These are phyloP conservation scores for Puccinia triticina DNA, from an alignment of 1,284 basidiomycete species.

Conservation along the genomic window DNA sequence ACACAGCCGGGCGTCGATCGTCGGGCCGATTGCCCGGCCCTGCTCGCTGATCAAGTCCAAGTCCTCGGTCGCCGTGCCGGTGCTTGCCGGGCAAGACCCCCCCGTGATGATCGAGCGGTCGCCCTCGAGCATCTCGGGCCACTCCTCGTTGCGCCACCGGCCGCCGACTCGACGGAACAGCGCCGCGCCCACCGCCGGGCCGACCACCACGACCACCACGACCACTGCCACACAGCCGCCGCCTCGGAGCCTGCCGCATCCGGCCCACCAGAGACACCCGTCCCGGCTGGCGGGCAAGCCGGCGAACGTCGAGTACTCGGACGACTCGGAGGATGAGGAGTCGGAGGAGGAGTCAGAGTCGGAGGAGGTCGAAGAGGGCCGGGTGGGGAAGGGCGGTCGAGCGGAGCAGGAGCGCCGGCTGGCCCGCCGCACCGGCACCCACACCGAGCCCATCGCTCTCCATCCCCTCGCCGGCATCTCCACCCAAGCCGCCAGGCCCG, in stretches of 20 bases:
- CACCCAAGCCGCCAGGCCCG: background rate
- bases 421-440: background rate
- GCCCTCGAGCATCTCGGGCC: background rate
- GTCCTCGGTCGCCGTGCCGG: conserved; percentile 41
- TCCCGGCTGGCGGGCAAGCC: conserved; percentile 67
- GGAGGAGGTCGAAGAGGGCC: conserved; percentile 64
- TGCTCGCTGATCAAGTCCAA: conserved; percentile 45
- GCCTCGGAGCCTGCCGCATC: background rate
- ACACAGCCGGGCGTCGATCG: background rate
- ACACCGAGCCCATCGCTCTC: background rate
- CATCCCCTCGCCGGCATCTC: background rate
- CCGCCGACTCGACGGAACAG: background rate
- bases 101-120: conserved; percentile 15
- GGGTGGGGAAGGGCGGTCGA: background rate
- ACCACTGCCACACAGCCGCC: background rate
- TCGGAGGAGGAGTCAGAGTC: background rate
- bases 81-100: conserved; percentile 21
- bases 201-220: background rate
- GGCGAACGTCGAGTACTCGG: conserved; percentile 70
- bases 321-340: too few species aligned
- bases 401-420: background rate
- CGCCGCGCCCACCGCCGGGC: background rate
- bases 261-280: conserved; percentile 19
- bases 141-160: background rate
- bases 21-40: background rate